These are phyloP conservation scores for Citrus hindsii DNA, from an alignment of 345 rosid species.

Conservation along the genomic window DNA sequence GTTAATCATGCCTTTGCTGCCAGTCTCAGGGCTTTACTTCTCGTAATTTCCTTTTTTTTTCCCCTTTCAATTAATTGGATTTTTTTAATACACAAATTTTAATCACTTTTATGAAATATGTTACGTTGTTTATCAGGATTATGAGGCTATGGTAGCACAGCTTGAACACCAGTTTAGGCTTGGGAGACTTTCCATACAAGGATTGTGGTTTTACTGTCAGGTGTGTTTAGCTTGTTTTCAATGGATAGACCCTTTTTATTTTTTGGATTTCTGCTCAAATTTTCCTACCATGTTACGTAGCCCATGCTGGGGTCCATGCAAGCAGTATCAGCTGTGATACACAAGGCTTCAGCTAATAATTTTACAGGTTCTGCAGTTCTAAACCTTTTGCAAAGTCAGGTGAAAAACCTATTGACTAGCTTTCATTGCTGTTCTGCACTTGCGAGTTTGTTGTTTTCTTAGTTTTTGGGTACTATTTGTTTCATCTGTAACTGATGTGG, in stretches of 20 bases:
- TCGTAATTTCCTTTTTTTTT: constrained; percentile 47
- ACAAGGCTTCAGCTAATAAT: constrained; percentile 73
- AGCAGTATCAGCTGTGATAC: constrained; percentile 72
- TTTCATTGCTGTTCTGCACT: not conserved
- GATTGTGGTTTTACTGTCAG: constrained; percentile 99
- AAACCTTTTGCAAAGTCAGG: constrained; percentile 97
- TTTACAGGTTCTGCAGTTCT: constrained; percentile 86
- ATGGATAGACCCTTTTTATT: constrained; percentile 1
- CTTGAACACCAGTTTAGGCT: constrained; percentile 97
- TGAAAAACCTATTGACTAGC: constrained; percentile 14
- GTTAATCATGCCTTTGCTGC: constrained; percentile 98
- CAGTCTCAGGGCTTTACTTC: constrained; percentile 83
- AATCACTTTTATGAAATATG: not conserved
- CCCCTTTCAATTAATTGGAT: constrained; percentile 12
- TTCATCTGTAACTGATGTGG: constrained; percentile 19
- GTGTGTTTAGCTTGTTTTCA: constrained; percentile 36
- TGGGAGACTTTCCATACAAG: constrained; percentile 94
- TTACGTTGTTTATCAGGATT: constrained; percentile 54
- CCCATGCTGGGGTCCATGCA: constrained; percentile 93
- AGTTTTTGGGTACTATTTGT: not conserved
- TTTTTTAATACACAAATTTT: not conserved
- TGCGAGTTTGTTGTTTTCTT: not conserved
- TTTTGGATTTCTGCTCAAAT: constrained; percentile 9
- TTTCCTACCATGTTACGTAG: constrained; percentile 39
- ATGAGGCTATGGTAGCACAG: constrained; percentile 92